Evolutionary conservation across 192 early-diverging fungal genomes (phyloP).

Genomic region (Coemansia pectinata): DNA sequence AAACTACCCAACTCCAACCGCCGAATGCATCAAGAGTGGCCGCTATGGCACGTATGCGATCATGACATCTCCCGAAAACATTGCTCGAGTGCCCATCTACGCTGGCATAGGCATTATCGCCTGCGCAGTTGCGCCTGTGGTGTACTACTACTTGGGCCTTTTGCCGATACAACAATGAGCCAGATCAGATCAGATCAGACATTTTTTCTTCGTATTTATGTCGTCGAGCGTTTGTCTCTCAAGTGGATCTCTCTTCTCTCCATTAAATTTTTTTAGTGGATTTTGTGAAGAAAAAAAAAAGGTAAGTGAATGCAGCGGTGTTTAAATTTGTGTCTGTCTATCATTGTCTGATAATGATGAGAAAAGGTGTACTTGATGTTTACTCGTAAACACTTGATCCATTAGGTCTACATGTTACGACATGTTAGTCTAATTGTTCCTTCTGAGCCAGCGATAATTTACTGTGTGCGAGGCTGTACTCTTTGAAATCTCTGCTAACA

Average conservation of each 20-base stretch:
- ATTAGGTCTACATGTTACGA: conserved; percentile 18
- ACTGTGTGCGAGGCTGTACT: no score
- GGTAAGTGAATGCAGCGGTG: background rate
- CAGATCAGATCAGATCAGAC: background rate
- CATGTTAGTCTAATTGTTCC: conserved; percentile 35
- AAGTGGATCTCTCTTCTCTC: background rate
- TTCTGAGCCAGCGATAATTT: conserved; percentile 14
- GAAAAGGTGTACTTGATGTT: conserved; percentile 25
- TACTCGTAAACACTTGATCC: conserved; percentile 23
- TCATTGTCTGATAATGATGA: conserved; percentile 17
- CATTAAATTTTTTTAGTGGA: background rate
- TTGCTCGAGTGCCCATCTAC: conserved; percentile 54
- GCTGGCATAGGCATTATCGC: conserved; percentile 39
- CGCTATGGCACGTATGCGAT: conserved; percentile 44
- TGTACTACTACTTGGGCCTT: conserved; percentile 19
- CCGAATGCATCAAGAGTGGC: conserved; percentile 15
- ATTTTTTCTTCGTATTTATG: background rate
- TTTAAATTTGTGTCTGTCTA: background rate
- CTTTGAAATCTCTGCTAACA: background rate
- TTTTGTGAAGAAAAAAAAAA: background rate
- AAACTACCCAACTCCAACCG: conserved; percentile 17
- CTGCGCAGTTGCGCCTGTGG: conserved; percentile 21
- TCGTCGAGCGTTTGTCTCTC: background rate
- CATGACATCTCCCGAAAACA: conserved; percentile 47
- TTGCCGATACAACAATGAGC: background rate